phyloP scores from a whole-genome alignment of 2,329 filamentous ascomycete genomes.

The Myriosclerotinia duriaeana region DNA sequence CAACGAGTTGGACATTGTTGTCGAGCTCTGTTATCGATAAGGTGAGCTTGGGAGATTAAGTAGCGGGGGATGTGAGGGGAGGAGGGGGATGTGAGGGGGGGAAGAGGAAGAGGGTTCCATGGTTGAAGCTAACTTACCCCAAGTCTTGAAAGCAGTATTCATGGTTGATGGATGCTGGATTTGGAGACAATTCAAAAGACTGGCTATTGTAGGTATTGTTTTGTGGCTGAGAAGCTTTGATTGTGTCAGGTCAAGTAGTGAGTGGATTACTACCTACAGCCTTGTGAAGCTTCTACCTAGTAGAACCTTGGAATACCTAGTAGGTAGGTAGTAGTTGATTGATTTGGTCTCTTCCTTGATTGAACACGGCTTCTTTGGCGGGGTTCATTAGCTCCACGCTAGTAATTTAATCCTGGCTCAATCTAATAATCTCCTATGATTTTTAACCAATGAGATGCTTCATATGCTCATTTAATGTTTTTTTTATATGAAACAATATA shows the following conservation, averaged over 20 bases:
- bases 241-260: not conserved
- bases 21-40: conserved; percentile 68
- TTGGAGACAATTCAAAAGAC: not conserved
- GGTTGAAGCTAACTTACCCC: conserved; percentile 51
- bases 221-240: conserved; percentile 7
- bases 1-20: conserved; percentile 79
- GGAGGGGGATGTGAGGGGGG: conserved; percentile 14
- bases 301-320: too few species aligned
- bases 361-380: conserved; percentile 13
- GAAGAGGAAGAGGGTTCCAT: conserved; percentile 24
- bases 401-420: not conserved
- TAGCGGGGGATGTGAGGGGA: not conserved
- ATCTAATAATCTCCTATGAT: conserved; percentile 1
- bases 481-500: not conserved
- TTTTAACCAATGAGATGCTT: not conserved
- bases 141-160: conserved; percentile 59
- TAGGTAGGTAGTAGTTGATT: too few species aligned
- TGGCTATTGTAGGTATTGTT: too few species aligned
- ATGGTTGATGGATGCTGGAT: conserved; percentile 40
- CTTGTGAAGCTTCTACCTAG: conserved; percentile 22
- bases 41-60: conserved; percentile 29
- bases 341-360: not conserved
- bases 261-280: not conserved
- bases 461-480: not conserved
- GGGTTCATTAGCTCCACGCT: conserved; percentile 7